Evolutionary conservation across 257 asterid species (phyloP).

Genomic region (Nicotiana obtusifolia): DNA sequence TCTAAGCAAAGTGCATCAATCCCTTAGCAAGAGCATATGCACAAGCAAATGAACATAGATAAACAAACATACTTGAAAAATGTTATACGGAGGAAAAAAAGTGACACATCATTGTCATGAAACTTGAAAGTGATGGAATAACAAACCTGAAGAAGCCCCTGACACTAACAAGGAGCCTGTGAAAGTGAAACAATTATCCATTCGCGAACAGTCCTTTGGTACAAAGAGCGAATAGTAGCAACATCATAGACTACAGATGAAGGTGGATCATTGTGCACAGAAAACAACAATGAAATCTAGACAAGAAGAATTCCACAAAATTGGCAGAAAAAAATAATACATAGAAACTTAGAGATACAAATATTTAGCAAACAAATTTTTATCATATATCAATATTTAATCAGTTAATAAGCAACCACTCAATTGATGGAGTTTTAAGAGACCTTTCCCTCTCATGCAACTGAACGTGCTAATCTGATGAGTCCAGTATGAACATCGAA

Average conservation of each 20-base stretch:
- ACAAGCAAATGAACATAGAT: neutral
- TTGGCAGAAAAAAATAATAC: no score
- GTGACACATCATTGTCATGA: neutral
- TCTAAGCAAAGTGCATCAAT: constrained; percentile 6
- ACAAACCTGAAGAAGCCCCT: constrained; percentile 98
- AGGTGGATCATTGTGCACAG: constrained; percentile 87
- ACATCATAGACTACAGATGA: constrained; percentile 72
- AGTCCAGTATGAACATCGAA: no score
- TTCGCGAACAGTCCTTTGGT: constrained; percentile 85
- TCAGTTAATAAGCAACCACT: no score
- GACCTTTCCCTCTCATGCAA: no score
- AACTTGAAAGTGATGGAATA: constrained; percentile 1
- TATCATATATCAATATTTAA: no score
- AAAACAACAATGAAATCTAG: constrained; percentile 79
- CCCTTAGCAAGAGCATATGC: neutral
- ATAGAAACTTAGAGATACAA: no score
- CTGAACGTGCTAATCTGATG: no score
- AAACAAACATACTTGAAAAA: neutral
- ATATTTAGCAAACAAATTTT: no score
- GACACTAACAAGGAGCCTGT: constrained; percentile 97
- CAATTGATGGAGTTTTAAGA: no score
- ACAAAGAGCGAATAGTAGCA: constrained; percentile 80
- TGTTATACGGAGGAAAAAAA: constrained; percentile 10
- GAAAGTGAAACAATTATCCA: constrained; percentile 94
- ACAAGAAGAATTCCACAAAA: constrained; percentile 19